Percentiles rank a stretch among this genome's conserved stretches.
Evolutionary conservation across 2,329 filamentous ascomycete genomes (phyloP).

Genomic region (Stagonosporopsis tanaceti): DNA sequence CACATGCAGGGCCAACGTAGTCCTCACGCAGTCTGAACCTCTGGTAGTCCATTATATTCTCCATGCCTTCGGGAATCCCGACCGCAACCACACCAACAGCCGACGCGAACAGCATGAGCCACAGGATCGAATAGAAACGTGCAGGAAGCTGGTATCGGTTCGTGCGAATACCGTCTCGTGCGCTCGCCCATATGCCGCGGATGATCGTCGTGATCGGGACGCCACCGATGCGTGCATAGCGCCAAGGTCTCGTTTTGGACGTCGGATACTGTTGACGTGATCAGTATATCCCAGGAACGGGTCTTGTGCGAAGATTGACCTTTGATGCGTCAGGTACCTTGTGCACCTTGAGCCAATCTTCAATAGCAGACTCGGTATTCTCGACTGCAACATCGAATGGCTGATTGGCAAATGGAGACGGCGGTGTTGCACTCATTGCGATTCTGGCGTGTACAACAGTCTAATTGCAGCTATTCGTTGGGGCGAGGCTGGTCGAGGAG

Average conservation of each 20-base stretch:
- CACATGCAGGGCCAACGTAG: conserved; percentile 6
- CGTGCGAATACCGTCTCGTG: conserved; percentile 10
- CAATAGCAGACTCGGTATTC: conserved; percentile 6
- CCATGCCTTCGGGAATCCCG: conserved; percentile 10
- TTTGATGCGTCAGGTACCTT: not conserved
- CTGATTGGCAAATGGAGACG: conserved; percentile 10
- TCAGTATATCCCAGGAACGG: not conserved
- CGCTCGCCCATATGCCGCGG: conserved; percentile 1
- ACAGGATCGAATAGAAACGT: conserved; percentile 3
- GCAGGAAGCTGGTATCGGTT: conserved; percentile 16
- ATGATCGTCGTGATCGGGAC: conserved; percentile 5
- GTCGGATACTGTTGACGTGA: not conserved
- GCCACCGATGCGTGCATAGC: conserved; percentile 10
- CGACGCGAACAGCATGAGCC: not conserved
- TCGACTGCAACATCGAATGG: conserved; percentile 1
- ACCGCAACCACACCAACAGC: not conserved
- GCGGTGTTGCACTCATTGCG: not conserved
- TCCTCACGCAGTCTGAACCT: not conserved
- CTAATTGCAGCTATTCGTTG: not conserved
- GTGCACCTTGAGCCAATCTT: conserved; percentile 10
- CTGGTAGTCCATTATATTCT: not conserved
- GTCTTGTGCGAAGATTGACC: not conserved
- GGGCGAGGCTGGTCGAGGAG: not conserved
- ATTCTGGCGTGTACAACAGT: not conserved
- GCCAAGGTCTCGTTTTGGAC: conserved; percentile 4